Percentiles rank a stretch among this genome's conserved stretches.
Conservation (phyloP, 495 filamentous ascomycete genomes). For the Penicillium pulvis region DNA sequence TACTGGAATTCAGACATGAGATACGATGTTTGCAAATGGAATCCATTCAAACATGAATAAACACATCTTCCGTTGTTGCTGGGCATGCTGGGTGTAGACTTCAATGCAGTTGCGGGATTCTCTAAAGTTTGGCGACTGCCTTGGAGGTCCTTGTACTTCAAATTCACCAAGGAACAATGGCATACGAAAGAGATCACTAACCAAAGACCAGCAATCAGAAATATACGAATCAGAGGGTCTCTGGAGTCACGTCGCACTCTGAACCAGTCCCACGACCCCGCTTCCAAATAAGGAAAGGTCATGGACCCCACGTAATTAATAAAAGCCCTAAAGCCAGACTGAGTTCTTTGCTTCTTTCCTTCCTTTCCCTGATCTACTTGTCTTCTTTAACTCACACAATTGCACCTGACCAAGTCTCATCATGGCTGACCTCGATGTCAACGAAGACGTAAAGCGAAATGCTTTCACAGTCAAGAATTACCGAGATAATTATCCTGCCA, state of each 20-base stretch:
- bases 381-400: not conserved
- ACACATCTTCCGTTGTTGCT: no score
- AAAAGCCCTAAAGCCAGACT: not conserved
- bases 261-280: no score
- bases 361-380: not conserved
- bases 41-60: no score
- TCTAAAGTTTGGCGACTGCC: no score
- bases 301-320: not conserved
- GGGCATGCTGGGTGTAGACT: no score
- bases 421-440: constrained; percentile 10
- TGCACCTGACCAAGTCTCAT: not conserved
- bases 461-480: constrained; percentile 26
- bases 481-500: constrained; percentile 37
- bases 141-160: no score
- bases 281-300: not conserved
- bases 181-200: not conserved
- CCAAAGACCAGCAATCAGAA: not conserved
- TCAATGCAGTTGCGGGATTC: no score
- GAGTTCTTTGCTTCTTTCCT: not conserved
- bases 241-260: no score
- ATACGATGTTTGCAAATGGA: no score
- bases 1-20: not conserved
- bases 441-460: constrained; percentile 24
- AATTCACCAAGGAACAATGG: no score
- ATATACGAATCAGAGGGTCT: no score